A percentile compares a stretch with the other conserved stretches of the same genome.
Conservation (phyloP, 257 asterid genomes). For the Rauvolfia tetraphylla region DNA sequence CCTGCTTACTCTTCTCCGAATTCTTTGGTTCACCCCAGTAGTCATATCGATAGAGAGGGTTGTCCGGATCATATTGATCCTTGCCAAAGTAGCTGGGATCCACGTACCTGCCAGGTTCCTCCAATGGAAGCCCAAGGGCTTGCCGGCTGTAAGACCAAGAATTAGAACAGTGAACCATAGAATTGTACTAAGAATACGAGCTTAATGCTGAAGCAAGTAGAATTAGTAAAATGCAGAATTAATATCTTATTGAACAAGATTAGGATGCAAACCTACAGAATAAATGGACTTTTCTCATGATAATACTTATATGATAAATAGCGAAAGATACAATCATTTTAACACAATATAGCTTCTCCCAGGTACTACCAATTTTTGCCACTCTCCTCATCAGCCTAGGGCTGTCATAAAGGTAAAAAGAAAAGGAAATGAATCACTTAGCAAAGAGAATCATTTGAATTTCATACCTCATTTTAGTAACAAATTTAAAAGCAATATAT, state of each 20-base stretch:
- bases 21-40: conserved; percentile 99
- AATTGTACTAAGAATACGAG: not conserved
- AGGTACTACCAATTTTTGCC: not conserved
- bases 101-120: conserved; percentile 81
- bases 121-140: conserved; percentile 86
- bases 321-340: not conserved
- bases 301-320: not conserved
- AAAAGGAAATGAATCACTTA: not conserved
- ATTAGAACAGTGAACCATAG: not conserved
- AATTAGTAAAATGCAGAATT: not conserved
- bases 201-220: not conserved
- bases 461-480: not conserved
- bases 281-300: not conserved
- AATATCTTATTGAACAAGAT: not conserved
- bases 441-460: not conserved
- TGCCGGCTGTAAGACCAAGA: conserved; percentile 53
- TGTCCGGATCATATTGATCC: conserved; percentile 80
- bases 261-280: not conserved
- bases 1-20: conserved; percentile 92
- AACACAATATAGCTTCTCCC: not conserved
- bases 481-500: not conserved
- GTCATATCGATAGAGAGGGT: conserved; percentile 75
- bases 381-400: not conserved
- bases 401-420: not conserved
- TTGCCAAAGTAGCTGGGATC: conserved; percentile 75